phyloP scores from a whole-genome alignment of 1,284 basidiomycete genomes.

The Moniliophthora roreri region DNA sequence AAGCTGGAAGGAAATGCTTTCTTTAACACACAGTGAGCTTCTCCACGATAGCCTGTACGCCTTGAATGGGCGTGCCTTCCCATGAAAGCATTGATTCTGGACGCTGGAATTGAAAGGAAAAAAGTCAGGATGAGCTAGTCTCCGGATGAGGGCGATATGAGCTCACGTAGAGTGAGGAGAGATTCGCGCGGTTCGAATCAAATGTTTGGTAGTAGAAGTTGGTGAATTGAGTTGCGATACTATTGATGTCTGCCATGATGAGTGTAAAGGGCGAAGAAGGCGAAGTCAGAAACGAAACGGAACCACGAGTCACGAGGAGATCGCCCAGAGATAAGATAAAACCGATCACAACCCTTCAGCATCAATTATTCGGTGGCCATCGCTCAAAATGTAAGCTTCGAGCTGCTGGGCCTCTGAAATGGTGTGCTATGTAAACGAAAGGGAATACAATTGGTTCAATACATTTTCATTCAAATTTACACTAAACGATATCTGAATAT shows the following conservation, averaged over 20 bases:
- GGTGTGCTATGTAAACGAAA: no score
- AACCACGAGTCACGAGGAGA: no score
- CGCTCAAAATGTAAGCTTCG: no score
- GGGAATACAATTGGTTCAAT: no score
- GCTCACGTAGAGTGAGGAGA: constrained; percentile 74
- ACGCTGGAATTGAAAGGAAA: constrained; percentile 68
- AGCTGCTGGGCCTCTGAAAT: no score
- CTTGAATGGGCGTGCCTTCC: constrained; percentile 70
- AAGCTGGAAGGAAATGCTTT: background rate
- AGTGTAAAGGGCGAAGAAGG: no score
- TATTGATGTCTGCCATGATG: constrained; percentile 71
- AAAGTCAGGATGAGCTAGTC: constrained; percentile 19
- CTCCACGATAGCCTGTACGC: constrained; percentile 64
- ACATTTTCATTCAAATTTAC: no score
- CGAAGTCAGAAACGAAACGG: no score
- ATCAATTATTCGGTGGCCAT: no score
- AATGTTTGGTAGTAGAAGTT: constrained; percentile 79
- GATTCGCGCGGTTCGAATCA: constrained; percentile 53
- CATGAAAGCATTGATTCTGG: constrained; percentile 87
- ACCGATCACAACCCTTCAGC: no score
- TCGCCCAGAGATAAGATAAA: no score
- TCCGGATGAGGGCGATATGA: constrained; percentile 4
- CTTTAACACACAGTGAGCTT: constrained; percentile 72
- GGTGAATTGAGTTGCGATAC: constrained; percentile 66
- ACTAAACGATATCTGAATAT: no score